Evolutionary conservation across 1,284 basidiomycete genomes (phyloP), one percentile per base, ranked within the genome.

Genomic region (Pseudomicrostroma phylloplanum): DNA sequence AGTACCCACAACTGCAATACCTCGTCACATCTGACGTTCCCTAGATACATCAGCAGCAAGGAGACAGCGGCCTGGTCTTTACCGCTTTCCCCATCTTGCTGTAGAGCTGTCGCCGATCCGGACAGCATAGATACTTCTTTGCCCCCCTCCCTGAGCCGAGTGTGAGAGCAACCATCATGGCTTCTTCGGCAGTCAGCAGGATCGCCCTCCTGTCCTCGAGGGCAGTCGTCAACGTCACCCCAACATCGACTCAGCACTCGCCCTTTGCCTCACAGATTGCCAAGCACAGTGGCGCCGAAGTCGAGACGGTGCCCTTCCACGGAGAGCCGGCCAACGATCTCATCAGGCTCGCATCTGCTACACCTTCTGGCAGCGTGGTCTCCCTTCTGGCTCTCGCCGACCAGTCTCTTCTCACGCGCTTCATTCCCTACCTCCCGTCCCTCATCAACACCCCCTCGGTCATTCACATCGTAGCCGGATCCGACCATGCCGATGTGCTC

Each of bases 401-500:
- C 64, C 67, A 66, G 60, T 62, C 63, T 54, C 63, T 66, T 54
- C 71, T 74, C 42, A 74, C 71, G 40, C 66, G 70, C 19, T 68
- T 78, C 58, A 67, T 76, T 54, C 74, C 76, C 13, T 67, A 73
- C 58, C 74, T 78, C 39, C 64, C 71, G 54, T 63, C 66, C 59
- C 68, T 78, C 30, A 65, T 70, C 58, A 60, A 65, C 49, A 64
- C 63, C 6, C 74, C 74, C 21, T 58, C 70, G 56, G 72, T 76
- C 54, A 64, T 76, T 54, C 74, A 76, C 36, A 64, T 78, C 15
- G 68, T 67, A 39, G 73, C 67, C 56, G 56, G 61, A 9, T 81
- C 83, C 58, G 85, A 87, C 71, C 82, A 88, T 58, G 83, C 85
- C 23, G 84, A 87, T 67, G 81, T 84, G 12, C 82, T 87, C 57